Evolutionary conservation across 805 yeast genomes (phyloP), one percentile per base, ranked within the genome.

Genomic region (Cyberlindnera saturnus): DNA sequence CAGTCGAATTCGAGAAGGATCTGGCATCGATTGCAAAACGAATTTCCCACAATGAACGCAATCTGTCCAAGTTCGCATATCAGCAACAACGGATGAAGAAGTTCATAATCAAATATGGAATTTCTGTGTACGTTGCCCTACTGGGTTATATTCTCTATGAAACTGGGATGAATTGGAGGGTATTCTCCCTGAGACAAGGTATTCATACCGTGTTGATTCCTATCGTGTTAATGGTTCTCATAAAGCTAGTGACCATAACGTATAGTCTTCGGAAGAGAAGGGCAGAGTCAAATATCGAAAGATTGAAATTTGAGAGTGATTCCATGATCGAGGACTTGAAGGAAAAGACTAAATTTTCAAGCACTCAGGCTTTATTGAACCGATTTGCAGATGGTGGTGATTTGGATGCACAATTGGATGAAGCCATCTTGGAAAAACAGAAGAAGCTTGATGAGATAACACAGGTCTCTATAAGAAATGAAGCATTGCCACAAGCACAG

Each of bases 281-380:
- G 4, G 30, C 50, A 6, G 36, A 43, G 18, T n/a, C 18, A 3
- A 15, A 41, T 2, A 30, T 74, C 37, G 61, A 63, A 42, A 42
- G 47, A 11, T 60, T 80, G 41, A 62, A 65, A 43, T 67, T 66
- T 19, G 60, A 68, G 38, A 87, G 81, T 46, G 65, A 67, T 43
- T 62, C 62, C 20, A 79, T 80, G 57, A 71, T 85, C 39, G 84
- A 81, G 18, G 85, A 80, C 47, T 67, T 85, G 62, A 86, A 86
- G 62, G 69, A 74, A 44, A 71, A 77, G 55, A 85, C 96, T 14
- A 83, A 86, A 50, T 91, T 79, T 61, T 75, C 83, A 53, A 73
- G 81, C 13, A 86, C 96, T 1, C 81, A 79, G 61, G 79, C 83
- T n/a, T 69, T 90, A 37, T 65, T 90, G 36, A 75, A 73, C 40